These are phyloP conservation scores for Candida montana DNA, from an alignment of 805 yeast genomes.

Conservation along the genomic window DNA sequence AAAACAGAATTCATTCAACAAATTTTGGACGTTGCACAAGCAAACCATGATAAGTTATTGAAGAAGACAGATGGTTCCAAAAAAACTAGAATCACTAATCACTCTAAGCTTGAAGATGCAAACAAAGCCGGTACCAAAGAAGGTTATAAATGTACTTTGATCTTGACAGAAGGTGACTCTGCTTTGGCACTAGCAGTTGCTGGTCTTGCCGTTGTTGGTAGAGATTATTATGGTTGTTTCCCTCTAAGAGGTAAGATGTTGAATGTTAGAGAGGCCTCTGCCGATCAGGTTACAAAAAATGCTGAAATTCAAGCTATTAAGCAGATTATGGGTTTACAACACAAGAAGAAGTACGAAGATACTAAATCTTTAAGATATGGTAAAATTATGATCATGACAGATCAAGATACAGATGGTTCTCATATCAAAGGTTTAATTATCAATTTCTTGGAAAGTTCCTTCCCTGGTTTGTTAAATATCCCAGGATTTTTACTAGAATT, in stretches of 20 bases:
- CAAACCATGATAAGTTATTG: constrained; percentile 82
- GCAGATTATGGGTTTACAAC: constrained; percentile 93
- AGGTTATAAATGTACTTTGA: constrained; percentile 86
- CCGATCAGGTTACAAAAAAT: constrained; percentile 91
- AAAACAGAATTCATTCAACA: constrained; percentile 68
- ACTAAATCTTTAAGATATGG: constrained; percentile 82
- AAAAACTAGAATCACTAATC: constrained; percentile 80
- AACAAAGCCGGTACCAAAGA: constrained; percentile 93
- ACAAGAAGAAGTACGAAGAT: constrained; percentile 76
- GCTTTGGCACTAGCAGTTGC: constrained; percentile 89
- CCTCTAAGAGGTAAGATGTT: constrained; percentile 93
- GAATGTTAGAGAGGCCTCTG: constrained; percentile 93
- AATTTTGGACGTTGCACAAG: constrained; percentile 76
- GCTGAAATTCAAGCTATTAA: constrained; percentile 93
- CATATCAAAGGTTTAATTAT: constrained; percentile 95
- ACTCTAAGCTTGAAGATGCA: constrained; percentile 90
- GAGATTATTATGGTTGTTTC: constrained; percentile 92
- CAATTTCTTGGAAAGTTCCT: constrained; percentile 86
- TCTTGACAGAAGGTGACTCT: constrained; percentile 95
- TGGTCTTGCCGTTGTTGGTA: constrained; percentile 90
- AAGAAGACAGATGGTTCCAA: constrained; percentile 85
- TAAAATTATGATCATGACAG: constrained; percentile 98
- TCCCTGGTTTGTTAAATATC: constrained; percentile 85
- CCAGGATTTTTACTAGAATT: constrained; percentile 93
- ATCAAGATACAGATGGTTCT: constrained; percentile 99